phyloP scores from a whole-genome alignment of 345 rosid species.

The Boechera retrofracta region DNA sequence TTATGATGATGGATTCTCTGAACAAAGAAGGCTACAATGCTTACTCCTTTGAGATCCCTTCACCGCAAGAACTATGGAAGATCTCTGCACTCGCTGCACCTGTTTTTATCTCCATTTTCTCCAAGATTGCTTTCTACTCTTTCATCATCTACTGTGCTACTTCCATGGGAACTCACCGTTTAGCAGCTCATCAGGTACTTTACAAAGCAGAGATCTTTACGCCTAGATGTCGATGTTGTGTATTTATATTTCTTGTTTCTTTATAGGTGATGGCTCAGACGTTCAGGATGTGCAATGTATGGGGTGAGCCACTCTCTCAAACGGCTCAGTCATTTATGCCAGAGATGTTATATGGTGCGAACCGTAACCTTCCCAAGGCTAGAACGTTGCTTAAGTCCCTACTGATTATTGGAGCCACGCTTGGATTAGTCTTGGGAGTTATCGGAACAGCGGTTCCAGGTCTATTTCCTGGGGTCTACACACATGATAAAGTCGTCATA shows the following conservation, averaged over 20 bases:
- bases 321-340: constrained; percentile 97
- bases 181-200: constrained; percentile 93
- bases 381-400: constrained; percentile 80
- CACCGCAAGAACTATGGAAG: constrained; percentile 59
- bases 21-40: constrained; percentile 80
- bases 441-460: constrained; percentile 69
- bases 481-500: constrained; percentile 65
- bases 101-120: constrained; percentile 47
- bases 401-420: constrained; percentile 64
- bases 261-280: constrained; percentile 74
- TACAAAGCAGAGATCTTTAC: constrained; percentile 3
- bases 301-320: constrained; percentile 92
- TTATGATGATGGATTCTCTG: constrained; percentile 84
- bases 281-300: constrained; percentile 67
- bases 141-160: constrained; percentile 81
- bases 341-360: constrained; percentile 72
- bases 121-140: constrained; percentile 79
- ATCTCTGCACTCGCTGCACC: constrained; percentile 66
- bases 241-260: background rate
- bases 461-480: constrained; percentile 71
- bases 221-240: background rate
- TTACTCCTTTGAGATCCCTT: constrained; percentile 64
- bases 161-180: constrained; percentile 73
- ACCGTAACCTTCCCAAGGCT: constrained; percentile 68
- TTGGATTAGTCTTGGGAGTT: constrained; percentile 62